Conservation (phyloP, 805 yeast species). For the Cyberlindnera xylosilytica region DNA sequence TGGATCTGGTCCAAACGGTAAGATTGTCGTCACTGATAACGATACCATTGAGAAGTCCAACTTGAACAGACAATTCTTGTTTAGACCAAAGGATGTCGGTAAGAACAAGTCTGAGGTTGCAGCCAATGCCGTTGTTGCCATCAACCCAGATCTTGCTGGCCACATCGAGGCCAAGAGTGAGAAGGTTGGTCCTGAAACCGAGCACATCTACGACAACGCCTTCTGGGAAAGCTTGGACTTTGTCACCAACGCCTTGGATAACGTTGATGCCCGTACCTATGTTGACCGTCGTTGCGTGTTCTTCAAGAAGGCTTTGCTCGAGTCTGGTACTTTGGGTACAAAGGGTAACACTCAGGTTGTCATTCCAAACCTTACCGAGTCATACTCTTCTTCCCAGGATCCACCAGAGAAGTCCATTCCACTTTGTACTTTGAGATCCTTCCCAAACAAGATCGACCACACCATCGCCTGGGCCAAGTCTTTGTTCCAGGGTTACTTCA, state of each 20-base stretch:
- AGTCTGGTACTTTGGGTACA: constrained; percentile 97
- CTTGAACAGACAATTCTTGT: constrained; percentile 92
- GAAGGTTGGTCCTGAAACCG: constrained; percentile 93
- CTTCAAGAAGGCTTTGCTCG: constrained; percentile 85
- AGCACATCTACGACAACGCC: constrained; percentile 73
- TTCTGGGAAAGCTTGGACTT: constrained; percentile 86
- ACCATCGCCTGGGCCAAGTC: constrained; percentile 99
- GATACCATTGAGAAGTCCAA: constrained; percentile 95
- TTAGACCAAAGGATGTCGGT: constrained; percentile 94
- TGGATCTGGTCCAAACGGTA: constrained; percentile 88
- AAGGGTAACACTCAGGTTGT: constrained; percentile 98
- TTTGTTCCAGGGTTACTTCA: constrained; percentile 86
- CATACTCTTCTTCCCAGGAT: constrained; percentile 93
- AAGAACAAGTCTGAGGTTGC: constrained; percentile 88
- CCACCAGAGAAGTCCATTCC: constrained; percentile 99
- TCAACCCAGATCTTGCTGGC: constrained; percentile 82
- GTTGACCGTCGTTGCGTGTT: constrained; percentile 97
- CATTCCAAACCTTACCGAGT: constrained; percentile 90
- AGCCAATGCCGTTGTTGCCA: constrained; percentile 72
- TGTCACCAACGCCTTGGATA: constrained; percentile 95
- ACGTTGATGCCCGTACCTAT: constrained; percentile 96
- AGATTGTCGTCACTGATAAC: constrained; percentile 83
- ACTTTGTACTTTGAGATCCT: constrained; percentile 91
- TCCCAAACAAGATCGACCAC: constrained; percentile 98
- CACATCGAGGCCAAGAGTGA: constrained; percentile 76